Evolutionary conservation across 2,329 filamentous ascomycete genomes (phyloP), one percentile per base, ranked within the genome.

Genomic region (Stachybotrys elegans): DNA sequence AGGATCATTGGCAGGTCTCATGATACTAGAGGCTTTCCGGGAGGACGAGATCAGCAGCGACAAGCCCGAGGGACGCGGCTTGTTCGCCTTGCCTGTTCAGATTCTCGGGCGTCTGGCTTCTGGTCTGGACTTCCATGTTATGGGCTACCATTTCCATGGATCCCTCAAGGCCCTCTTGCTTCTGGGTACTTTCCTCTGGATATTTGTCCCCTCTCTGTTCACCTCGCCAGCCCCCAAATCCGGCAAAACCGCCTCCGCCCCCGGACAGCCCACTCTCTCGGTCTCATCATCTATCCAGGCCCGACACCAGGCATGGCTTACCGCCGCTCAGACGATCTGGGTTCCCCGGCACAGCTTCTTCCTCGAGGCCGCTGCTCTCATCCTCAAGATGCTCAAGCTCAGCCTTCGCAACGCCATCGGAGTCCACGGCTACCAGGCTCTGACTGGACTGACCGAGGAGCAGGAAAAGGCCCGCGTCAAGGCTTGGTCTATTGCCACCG

Each of bases 401-500:
- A 87, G 87, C 54, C 62, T 89, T 43, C 81, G 88, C 37, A 90
- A 89, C 52, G 63, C 87, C 1, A 80, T 95, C 49, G 91, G 92
- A 31, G 76, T 83, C 52, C 78, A 84, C 22, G 74, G 84, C 9
- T 96, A 93, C 61, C 84, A 90, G 45, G 75, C 82, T 59, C 68
- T 95, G 31, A 92, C 87, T 3, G 88, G 89, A 1, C 79, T 86
- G 39, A 92, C 85, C 2, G 82, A 86, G 52, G 89, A 95, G 46
- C 84, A 95, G 61, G 92, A 96, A 62, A 80, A 78, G 42, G 91
- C 88, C 6, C 81, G 92, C 22, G 78, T 95, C 56, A 93, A 95
- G 67, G 88, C 90, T 0, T 97, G 92, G 92, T 79, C 85, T 25
- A 95, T 95, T 57, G 91, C 91, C 13, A 78, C 96, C 43, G 92